Evolutionary conservation across 306 rosid genomes (phyloP), one percentile per base, ranked within the genome.

Genomic region (Castanospermum australe): DNA sequence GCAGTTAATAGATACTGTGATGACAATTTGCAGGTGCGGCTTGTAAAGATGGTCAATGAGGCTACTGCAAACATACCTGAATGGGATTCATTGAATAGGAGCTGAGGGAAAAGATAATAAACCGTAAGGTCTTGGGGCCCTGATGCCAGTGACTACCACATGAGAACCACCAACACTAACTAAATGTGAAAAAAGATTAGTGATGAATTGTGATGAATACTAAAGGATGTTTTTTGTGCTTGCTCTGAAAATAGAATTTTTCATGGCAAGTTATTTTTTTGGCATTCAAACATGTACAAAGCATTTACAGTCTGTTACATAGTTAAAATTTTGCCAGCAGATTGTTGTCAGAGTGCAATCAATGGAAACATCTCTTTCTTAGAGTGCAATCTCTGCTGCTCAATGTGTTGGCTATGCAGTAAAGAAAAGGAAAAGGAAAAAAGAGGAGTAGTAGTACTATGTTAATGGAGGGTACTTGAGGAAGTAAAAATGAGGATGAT

Each of bases 41-140:
- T 92, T 54, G 97, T 92, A 77, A 88, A 88, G 81, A 82, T 90
- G 97, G 94, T 92, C 13, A 92, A 92, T 47, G 94, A 92, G 80
- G 97, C 97, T 45, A 84, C 93, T 35, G 90, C 90, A 62, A 87
- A 90, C 79, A 83, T 92, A 66, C 93, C 88, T 47, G 87, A 87
- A 63, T 92, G 94, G 97, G 88, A 87, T 39, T 67, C 79, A 6
- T 39, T 80, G 75, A 87, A 76, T 22, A 79, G 86, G 76, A 83
- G 83, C 59, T 57, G 74, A 82, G 71, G 35, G 48, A 79, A n/a
- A 73, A 73, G 67, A 50, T 63, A 50, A 80, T 5, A 70, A 30
- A 63, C 32, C 73, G 36, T 73, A 5, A 35, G 6, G 30, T 60
- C 20, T 48, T 47, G 20, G 42, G 54, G 11, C 52, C 52, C 52